Evolutionary conservation across 257 asterid genomes (phyloP), one percentile per base, ranked within the genome.

Genomic region (Rhazya stricta): DNA sequence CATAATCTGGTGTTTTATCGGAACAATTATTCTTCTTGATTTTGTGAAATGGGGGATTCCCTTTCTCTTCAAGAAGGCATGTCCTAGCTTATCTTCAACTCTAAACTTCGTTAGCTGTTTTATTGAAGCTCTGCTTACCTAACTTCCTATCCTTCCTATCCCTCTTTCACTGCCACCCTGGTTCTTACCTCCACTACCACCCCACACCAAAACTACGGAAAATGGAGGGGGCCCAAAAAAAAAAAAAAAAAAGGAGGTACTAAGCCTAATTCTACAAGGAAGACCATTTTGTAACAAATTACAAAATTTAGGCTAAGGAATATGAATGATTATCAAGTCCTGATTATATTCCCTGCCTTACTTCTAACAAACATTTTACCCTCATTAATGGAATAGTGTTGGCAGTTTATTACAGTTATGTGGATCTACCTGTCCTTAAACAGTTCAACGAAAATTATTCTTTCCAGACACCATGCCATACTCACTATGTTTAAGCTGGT

Each of bases 31-130:
- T 76, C 57, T 85, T 71, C 78, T 90, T 39, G 12, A 82, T 74
- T 84, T 82, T 76, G 61, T 86, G 58, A 90, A 89, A 79, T 90
- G 96, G 93, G 97, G 96, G 41, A 76, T 85, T 71, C 96, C 97
- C 39, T 82, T 89, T 82, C 77, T 89, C 68, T 86, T 85, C 72
- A 80, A 88, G 76, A 92, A 92, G 96, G 97, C 90, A 85, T 58
- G 72, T 67, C n/a, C n/a, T n/a, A n/a, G 30, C 62, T 50, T 21
- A 36, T 41, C 12, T 74, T 51, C 48, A 39, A 23, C 8, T 76
- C 5, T 41, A 30, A 61, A 61, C 39, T 12, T 30, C 13, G 3
- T 29, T 11, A 43, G 74, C 32, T 53, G n/a, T 27, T 54, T 25
- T 34, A n/a, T n/a, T 25, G 50, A 45, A 45, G 32, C 53, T 61